These are phyloP conservation scores for Yarrowia divulgata DNA, from an alignment of 805 yeast species.

Conservation along the genomic window DNA sequence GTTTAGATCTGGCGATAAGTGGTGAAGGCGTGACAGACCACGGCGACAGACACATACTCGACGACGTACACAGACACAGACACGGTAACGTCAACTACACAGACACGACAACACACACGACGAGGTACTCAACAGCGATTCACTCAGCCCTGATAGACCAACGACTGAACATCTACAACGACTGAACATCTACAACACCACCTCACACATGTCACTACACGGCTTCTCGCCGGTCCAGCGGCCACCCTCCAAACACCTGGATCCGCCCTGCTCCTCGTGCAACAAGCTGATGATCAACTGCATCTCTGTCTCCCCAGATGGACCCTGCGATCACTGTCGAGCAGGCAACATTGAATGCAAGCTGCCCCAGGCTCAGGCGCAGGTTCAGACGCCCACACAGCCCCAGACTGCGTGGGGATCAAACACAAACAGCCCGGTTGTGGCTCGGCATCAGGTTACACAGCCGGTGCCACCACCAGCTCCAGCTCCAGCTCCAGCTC, in stretches of 20 bases:
- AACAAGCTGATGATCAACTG: slow-evolving; percentile 30
- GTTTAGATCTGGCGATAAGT: not conserved
- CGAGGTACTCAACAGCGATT: no score
- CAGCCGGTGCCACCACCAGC: not conserved
- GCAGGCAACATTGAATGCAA: slow-evolving; percentile 8
- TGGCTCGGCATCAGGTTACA: not conserved
- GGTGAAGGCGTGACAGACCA: not conserved
- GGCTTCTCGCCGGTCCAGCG: not conserved
- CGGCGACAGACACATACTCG: no score
- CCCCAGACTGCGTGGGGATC: not conserved
- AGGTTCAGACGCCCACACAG: no score
- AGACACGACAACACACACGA: no score
- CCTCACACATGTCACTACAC: not conserved
- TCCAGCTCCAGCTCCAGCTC: not conserved
- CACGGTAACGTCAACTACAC: no score
- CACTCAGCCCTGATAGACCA: no score
- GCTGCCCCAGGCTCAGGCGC: not conserved
- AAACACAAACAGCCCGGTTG: not conserved
- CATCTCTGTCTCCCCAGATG: slow-evolving; percentile 3
- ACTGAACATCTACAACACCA: not conserved
- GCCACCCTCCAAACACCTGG: not conserved
- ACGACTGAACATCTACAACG: not conserved
- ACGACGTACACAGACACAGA: no score
- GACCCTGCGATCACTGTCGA: slow-evolving; percentile 14
- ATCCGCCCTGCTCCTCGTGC: slow-evolving; percentile 18